Evolutionary conservation across 495 filamentous ascomycete species (phyloP), one percentile per base, ranked within the genome.

Genomic region (Astrothelium subdiscretum): DNA sequence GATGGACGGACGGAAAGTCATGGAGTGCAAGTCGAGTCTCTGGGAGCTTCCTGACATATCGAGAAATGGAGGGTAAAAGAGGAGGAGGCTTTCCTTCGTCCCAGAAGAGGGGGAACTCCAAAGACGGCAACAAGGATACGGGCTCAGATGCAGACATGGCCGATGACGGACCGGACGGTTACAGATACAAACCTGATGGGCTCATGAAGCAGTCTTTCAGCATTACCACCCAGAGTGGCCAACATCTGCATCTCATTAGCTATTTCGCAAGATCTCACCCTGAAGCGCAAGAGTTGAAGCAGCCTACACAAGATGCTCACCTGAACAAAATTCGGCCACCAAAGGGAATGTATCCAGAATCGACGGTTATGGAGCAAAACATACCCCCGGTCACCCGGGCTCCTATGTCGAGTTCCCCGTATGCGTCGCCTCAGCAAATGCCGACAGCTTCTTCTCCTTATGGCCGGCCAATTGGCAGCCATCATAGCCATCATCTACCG

Each of bases 171-270:
- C 94, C 89, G 0, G 94, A 98, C 72, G 94, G 94, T 13, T 98
- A 97, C 72, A 83, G 92, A 60, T 98, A 98, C 75, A 98, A 98
- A 77, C 87, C 89, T 1, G 94, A 97, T 68, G 94, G 94, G 0
- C 77, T 98, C 38, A 96, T 96, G 91, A 98, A 98, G 79, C 94
- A 98, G 74, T 97, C 94, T 0, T 98, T 97, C 80, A 97, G 92
- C 77, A 97, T 98, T 71, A 96, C 92, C 3, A 97, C 92, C 2
- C 87, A 88, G 8, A 82, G 80, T 24, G 88, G 89, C 31, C 90
- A 97, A 64, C 95, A 97, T 68, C 82, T 98, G 4, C 94, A 98
- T 72, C 79, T 98, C 42, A 98, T 98, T 72, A 96, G 92, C 68
- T 98, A 98, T 72, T 97, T 90, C 71, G 83, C 89, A n/a, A 81